phyloP scores from a whole-genome alignment of 2,329 filamentous ascomycete genomes.

The Chaetomium strumarium region DNA sequence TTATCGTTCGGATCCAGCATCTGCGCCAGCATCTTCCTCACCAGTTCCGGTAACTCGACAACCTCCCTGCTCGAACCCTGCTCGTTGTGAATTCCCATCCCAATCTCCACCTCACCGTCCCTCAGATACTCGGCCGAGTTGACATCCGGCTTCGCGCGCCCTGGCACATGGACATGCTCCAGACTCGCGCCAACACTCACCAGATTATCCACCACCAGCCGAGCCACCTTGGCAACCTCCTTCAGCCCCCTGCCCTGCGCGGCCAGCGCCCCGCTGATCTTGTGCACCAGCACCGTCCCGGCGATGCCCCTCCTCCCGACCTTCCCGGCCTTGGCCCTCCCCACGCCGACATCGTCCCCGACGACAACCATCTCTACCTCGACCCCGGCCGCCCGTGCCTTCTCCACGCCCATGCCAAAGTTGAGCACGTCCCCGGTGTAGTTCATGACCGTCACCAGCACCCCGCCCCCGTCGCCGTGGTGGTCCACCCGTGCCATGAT shows the following conservation, averaged over 20 bases:
- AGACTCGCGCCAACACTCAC: constrained; percentile 82
- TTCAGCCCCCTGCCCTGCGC: constrained; percentile 61
- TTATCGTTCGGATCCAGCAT: constrained; percentile 59
- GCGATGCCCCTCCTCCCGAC: constrained; percentile 87
- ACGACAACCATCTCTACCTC: constrained; percentile 86
- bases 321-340: constrained; percentile 75
- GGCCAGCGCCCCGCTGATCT: constrained; percentile 80
- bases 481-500: constrained; percentile 69
- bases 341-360: constrained; percentile 87
- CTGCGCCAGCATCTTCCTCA: constrained; percentile 62
- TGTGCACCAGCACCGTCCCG: constrained; percentile 85
- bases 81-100: constrained; percentile 77
- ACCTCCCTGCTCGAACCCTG: constrained; percentile 49
- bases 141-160: constrained; percentile 48
- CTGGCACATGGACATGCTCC: constrained; percentile 89
- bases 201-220: constrained; percentile 66
- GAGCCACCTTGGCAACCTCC: constrained; percentile 67
- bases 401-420: constrained; percentile 90
- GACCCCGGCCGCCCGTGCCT: constrained; percentile 73
- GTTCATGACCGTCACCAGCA: constrained; percentile 92
- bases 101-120: constrained; percentile 54
- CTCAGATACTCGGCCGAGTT: constrained; percentile 42
- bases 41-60: constrained; percentile 48
- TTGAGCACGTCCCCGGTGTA: constrained; percentile 88
- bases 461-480: constrained; percentile 45